Evolutionary conservation across 148 eudicot species (phyloP), one percentile per base, ranked within the genome.

Genomic region (Pouteria glomerata): DNA sequence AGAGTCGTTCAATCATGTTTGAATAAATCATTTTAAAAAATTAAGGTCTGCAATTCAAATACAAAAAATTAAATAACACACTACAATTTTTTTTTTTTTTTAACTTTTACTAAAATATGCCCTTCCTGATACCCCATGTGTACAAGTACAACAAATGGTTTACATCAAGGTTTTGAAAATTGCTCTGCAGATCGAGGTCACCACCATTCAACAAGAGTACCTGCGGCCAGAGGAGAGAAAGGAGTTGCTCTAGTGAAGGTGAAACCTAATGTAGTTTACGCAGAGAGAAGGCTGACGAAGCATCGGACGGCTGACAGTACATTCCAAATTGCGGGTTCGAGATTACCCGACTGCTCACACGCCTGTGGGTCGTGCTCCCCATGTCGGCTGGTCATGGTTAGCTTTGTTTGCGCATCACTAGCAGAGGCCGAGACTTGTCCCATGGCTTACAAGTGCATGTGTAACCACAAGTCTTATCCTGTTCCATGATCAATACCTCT

Each of bases 381-480:
- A 16, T 89, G 95, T 66, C 82, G 86, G 75, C 82, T 87, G 47
- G 95, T 89, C 18, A 87, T 85, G 88, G 95, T 87, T n/a, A 87
- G 91, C 82, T 89, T 87, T 68, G 86, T 87, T 24, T 89, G 95
- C 57, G 75, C 90, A 0, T 35, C 88, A 14, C 66, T 85, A 23
- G 85, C 81, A 69, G 89, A 89, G 79, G 85, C 95, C 0, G 89
- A 89, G 77, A 83, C 95, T 10, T 89, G 95, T 71, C 95, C 95
- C 34, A 87, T 89, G 85, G 86, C 91, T 73, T 89, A 89, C 48
- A 87, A 83, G 47, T 89, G 94, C 80, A 89, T 89, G 94, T 89
- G 94, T 73, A 83, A 77, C 57, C 80, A 85, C 68, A 89, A 87
- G 80, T 87, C 91, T 8, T 89, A 82, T 52, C 95, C 91, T n/a